Conservation (phyloP, 1,284 basidiomycete species). For the Trichosporon inkin region DNA sequence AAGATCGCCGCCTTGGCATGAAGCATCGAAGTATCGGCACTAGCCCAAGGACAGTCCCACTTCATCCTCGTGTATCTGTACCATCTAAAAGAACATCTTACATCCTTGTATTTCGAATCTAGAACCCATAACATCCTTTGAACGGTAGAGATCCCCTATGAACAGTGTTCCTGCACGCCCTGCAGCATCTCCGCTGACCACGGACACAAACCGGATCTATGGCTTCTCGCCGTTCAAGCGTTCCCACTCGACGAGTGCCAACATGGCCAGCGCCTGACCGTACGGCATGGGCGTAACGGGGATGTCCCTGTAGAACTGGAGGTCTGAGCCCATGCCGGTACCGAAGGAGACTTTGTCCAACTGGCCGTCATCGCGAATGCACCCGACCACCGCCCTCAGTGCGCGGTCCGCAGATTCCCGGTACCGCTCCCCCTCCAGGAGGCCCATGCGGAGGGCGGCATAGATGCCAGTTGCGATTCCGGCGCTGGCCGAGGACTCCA, state of each 20-base stretch:
- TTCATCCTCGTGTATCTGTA: too few species aligned
- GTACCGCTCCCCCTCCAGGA: conserved; percentile 53
- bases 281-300: conserved; percentile 64
- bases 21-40: too few species aligned
- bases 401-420: conserved; percentile 54
- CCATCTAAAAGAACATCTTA: too few species aligned
- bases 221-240: conserved; percentile 18
- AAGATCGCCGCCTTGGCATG: too few species aligned
- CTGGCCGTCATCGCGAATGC: conserved; percentile 58
- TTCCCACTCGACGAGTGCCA: conserved; percentile 49
- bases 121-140: too few species aligned
- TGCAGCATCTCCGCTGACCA: too few species aligned
- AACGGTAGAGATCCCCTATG: too few species aligned
- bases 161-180: too few species aligned
- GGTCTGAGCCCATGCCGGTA: conserved; percentile 58
- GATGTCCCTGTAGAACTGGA: conserved; percentile 59
- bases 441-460: conserved; percentile 54
- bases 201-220: too few species aligned
- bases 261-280: conserved; percentile 59
- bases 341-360: conserved; percentile 59
- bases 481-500: conserved; percentile 60
- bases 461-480: conserved; percentile 63
- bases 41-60: too few species aligned
- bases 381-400: conserved; percentile 56
- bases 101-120: too few species aligned